A percentile compares a stretch with the other conserved stretches of the same genome.
Conservation (phyloP, 345 rosid genomes). For the Eucalyptus microcorys region DNA sequence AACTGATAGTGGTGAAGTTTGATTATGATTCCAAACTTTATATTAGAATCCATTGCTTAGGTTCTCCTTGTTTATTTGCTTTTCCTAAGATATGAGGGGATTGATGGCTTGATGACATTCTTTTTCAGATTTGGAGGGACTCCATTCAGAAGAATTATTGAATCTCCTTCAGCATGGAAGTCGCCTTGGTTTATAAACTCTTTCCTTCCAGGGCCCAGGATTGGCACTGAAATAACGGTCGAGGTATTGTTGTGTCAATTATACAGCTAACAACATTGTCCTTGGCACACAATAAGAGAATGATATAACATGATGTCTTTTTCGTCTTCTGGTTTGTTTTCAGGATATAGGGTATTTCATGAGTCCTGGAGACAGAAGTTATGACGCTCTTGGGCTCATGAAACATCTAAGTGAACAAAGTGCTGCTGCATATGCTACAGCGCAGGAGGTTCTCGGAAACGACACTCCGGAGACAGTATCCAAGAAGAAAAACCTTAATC, state of each 20-base stretch:
- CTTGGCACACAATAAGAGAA: neutral
- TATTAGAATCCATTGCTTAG: neutral
- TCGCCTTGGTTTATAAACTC: constrained; percentile 91
- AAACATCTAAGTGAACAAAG: constrained; percentile 81
- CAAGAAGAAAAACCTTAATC: constrained; percentile 20
- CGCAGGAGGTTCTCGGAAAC: constrained; percentile 75
- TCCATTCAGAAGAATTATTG: constrained; percentile 73
- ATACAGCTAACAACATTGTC: neutral
- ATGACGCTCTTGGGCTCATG: constrained; percentile 87
- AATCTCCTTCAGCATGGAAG: constrained; percentile 98
- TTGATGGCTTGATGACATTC: neutral
- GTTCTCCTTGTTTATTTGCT: neutral
- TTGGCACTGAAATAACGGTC: constrained; percentile 75
- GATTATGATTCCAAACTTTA: neutral
- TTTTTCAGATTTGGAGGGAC: constrained; percentile 72
- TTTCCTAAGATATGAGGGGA: neutral
- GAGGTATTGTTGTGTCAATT: constrained; percentile 37
- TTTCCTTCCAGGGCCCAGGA: constrained; percentile 66
- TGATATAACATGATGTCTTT: neutral
- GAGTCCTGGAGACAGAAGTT: constrained; percentile 88
- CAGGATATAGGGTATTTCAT: constrained; percentile 85
- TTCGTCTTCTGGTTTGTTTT: neutral
- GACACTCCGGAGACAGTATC: constrained; percentile 53
- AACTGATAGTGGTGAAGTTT: neutral
- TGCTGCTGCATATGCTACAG: constrained; percentile 86